Percentiles rank a stretch among this genome's conserved stretches.
These are phyloP conservation scores for Periconia macrospinosa DNA, from an alignment of 2,329 filamentous ascomycete species.

Conservation along the genomic window DNA sequence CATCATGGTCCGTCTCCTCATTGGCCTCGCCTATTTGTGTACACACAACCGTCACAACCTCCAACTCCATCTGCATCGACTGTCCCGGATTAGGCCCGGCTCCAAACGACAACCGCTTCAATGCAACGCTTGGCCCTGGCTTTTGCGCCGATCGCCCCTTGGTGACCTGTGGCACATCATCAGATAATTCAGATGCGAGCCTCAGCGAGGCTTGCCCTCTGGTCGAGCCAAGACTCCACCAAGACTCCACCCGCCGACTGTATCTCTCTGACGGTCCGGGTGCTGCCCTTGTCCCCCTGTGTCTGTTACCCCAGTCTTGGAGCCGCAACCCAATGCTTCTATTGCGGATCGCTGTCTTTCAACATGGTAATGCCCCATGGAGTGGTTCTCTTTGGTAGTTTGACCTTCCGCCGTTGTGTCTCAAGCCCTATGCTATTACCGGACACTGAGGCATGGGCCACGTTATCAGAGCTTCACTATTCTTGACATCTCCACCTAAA, in stretches of 20 bases:
- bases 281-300: constrained; percentile 3
- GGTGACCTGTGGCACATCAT: constrained; percentile 18
- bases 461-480: constrained; percentile 29
- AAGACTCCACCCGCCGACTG: too few relatives aligned
- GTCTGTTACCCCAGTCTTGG: constrained; percentile 24
- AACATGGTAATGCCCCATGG: background rate
- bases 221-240: background rate
- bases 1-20: constrained; percentile 15
- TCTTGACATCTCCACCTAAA: constrained; percentile 17
- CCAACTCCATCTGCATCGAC: constrained; percentile 36
- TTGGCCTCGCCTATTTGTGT: constrained; percentile 31
- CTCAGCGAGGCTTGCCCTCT: constrained; percentile 25
- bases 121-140: constrained; percentile 17
- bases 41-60: constrained; percentile 20
- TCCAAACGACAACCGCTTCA: constrained; percentile 23
- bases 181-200: constrained; percentile 30
- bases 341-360: constrained; percentile 16
- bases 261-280: too few relatives aligned
- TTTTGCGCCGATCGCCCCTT: constrained; percentile 22
- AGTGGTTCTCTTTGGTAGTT: constrained; percentile 23
- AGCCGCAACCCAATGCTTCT: constrained; percentile 27
- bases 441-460: constrained; percentile 33
- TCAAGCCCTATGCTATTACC: constrained; percentile 28
- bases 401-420: constrained; percentile 34
- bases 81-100: constrained; percentile 9